These are phyloP conservation scores for Apophysomyces sp. DNA, from an alignment of 371 early-diverging fungal genomes.

Conservation along the genomic window DNA sequence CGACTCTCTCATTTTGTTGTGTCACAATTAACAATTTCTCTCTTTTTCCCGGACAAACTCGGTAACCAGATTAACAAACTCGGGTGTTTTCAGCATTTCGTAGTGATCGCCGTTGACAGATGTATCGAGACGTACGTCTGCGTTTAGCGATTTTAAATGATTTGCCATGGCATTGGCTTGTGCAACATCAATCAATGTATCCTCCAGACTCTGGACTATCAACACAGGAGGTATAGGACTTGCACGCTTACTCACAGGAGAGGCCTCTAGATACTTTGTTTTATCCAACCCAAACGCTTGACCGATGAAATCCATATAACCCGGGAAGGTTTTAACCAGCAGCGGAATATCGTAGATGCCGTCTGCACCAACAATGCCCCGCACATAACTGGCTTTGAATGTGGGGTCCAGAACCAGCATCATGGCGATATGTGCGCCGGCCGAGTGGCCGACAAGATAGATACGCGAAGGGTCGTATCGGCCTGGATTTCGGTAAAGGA, in stretches of 20 bases:
- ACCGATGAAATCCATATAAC: constrained; percentile 67
- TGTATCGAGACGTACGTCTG: constrained; percentile 37
- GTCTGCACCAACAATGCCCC: constrained; percentile 66
- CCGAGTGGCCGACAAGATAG: constrained; percentile 80
- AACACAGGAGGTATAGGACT: constrained; percentile 41
- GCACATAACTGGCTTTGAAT: constrained; percentile 10
- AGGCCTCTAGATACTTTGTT: constrained; percentile 33
- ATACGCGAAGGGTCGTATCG: constrained; percentile 42
- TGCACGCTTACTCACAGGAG: constrained; percentile 35
- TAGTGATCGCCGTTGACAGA: constrained; percentile 56
- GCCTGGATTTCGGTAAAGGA: constrained; percentile 25
- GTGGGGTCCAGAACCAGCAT: constrained; percentile 58
- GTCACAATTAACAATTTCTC: no score
- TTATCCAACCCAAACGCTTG: constrained; percentile 63
- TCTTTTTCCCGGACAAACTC: constrained; percentile 27
- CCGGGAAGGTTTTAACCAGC: constrained; percentile 61
- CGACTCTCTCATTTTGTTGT: not conserved
- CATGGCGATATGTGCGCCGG: constrained; percentile 73
- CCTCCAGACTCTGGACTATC: constrained; percentile 66
- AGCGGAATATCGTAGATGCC: constrained; percentile 80
- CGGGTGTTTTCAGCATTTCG: constrained; percentile 54
- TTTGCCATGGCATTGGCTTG: constrained; percentile 59
- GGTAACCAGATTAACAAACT: constrained; percentile 37
- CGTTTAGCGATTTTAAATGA: constrained; percentile 33
- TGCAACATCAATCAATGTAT: constrained; percentile 61